Base-by-base conservation (phyloP, 768 basidiomycete species). In the Lactifluus volemus region DNA sequence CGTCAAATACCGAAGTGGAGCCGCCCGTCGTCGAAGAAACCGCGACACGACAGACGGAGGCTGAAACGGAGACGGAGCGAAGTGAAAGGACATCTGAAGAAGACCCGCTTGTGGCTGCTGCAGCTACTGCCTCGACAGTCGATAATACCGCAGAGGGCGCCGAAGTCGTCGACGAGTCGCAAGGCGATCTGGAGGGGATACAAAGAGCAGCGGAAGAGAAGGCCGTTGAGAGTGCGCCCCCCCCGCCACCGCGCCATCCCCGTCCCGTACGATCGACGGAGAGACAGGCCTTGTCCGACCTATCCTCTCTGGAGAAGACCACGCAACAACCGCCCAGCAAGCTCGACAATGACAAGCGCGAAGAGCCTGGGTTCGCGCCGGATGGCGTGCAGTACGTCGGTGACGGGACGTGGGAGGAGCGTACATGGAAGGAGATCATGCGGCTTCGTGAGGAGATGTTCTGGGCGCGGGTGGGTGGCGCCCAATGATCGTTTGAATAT, bases 381-480 rank as follows among this genome's bases (percentile, higher is more conserved):
- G 76, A 78, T 50, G 66, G 66, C 9, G 76, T 76, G 15, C 73
- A 74, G 32, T 89, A 81, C 61, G 77, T 89, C 30, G 81, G 84
- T 14, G 82, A 88, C 49, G 73, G 78, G 32, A 88, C 85, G 4
- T 92, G 92, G 91, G 91, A 92, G 71, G 91, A 92, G 70, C 78
- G 84, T 53, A 84, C 87, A 19, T 93, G 90, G 89, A 86, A 85
- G 68, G 88, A 91, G 73, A 70, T 94, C 19, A 77, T 83, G 17
- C 78, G 78, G 48, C 70, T 94, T 64, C 81, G 84, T 61, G 89
- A 92, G 70, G 85, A 88, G 47, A 88, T 93, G 88, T 93, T 89
- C 70, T 92, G 84, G 86, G 87, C 90, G 21, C 75, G 92, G 56
- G 73, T 91, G 50, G 91, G 91, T 0, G 83, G 79, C 6, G 55